Conservation (phyloP, 305 asterid species). For the Fraxinus albicans region DNA sequence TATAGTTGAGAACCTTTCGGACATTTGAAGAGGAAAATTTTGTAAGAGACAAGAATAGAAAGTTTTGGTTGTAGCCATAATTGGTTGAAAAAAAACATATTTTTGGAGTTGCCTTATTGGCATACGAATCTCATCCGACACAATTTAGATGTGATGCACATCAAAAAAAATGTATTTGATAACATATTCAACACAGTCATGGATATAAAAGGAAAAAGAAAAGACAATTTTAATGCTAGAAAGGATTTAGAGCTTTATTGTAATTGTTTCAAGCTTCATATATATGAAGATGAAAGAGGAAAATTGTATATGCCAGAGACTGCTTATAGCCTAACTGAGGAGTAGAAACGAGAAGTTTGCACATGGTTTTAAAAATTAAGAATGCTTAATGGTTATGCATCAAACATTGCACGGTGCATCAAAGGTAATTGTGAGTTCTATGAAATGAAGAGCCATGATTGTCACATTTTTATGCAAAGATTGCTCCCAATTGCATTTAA, state of each 20-base stretch:
- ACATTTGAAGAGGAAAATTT: too few relatives aligned
- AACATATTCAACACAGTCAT: neutral
- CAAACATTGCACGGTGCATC: too few relatives aligned
- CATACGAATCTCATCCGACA: neutral
- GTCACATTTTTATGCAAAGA: too few relatives aligned
- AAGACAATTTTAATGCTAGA: neutral
- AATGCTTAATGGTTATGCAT: too few relatives aligned
- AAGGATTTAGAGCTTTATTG: neutral
- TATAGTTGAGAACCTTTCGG: neutral
- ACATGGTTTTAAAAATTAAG: neutral
- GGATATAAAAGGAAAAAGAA: neutral
- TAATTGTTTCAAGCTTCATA: neutral
- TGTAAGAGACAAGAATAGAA: neutral
- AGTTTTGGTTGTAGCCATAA: neutral
- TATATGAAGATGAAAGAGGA: neutral
- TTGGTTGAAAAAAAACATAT: too few relatives aligned
- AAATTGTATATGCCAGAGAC: neutral
- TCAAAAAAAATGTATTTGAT: neutral
- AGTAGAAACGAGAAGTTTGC: neutral
- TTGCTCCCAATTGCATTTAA: too few relatives aligned
- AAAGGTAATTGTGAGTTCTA: too few relatives aligned
- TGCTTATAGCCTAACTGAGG: neutral
- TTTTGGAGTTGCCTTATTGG: neutral
- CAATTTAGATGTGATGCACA: neutral
- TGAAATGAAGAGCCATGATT: too few relatives aligned